Evolutionary conservation across 2,329 filamentous ascomycete species (phyloP).

Genomic region (Hysterium pulicare): DNA sequence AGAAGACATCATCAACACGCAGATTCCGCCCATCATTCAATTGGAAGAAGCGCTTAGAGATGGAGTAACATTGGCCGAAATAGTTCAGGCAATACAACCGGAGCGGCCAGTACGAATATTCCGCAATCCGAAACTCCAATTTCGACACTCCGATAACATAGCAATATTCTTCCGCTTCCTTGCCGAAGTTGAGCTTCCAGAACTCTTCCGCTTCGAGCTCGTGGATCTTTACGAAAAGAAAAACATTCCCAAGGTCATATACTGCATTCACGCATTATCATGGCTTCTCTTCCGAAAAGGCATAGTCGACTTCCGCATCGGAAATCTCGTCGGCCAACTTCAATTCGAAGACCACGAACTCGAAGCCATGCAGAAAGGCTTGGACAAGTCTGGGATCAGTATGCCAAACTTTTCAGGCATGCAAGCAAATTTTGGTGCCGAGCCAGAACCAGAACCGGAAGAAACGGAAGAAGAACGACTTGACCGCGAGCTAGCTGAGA

Average conservation of each 20-base stretch:
- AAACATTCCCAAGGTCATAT: slow-evolving; percentile 98
- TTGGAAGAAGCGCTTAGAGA: slow-evolving; percentile 89
- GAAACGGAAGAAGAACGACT: slow-evolving; percentile 91
- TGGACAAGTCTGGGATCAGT: slow-evolving; percentile 89
- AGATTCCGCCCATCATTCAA: slow-evolving; percentile 88
- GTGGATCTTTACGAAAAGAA: slow-evolving; percentile 99
- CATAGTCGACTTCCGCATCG: slow-evolving; percentile 92
- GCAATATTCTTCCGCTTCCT: slow-evolving; percentile 93
- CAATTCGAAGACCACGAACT: slow-evolving; percentile 98
- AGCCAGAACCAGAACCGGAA: slow-evolving; percentile 66
- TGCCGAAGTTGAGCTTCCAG: slow-evolving; percentile 85
- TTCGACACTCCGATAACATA: slow-evolving; percentile 96
- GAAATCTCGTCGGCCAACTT: slow-evolving; percentile 91
- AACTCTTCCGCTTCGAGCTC: slow-evolving; percentile 93
- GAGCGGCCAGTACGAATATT: slow-evolving; percentile 78
- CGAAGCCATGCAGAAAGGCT: slow-evolving; percentile 92
- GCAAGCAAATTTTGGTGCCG: slow-evolving; percentile 90
- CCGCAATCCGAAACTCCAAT: slow-evolving; percentile 79
- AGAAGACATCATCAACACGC: slow-evolving; percentile 79
- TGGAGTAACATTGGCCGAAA: slow-evolving; percentile 89
- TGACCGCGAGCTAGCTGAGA: slow-evolving; percentile 74
- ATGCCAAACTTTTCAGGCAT: slow-evolving; percentile 99
- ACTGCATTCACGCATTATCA: slow-evolving; percentile 95
- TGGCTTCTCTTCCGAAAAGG: slow-evolving; percentile 97
- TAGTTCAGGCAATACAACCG: slow-evolving; percentile 85